phyloP scores from a whole-genome alignment of 2,329 filamentous ascomycete species.

The Penicillium crustosum region DNA sequence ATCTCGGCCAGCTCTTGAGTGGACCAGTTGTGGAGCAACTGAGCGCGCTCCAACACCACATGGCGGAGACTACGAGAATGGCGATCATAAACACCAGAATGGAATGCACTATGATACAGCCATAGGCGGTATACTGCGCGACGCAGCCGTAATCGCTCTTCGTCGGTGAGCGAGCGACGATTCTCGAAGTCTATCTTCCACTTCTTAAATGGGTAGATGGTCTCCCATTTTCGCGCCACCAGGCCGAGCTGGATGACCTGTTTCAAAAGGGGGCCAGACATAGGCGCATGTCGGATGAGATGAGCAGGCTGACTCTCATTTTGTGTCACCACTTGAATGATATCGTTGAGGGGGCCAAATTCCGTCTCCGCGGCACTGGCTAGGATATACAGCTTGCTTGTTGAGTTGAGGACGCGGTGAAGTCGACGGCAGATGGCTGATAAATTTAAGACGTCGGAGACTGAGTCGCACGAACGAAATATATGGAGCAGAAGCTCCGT shows the following conservation, averaged over 20 bases:
- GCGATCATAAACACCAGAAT: conserved; percentile 53
- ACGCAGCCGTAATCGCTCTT: conserved; percentile 54
- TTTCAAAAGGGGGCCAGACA: conserved; percentile 56
- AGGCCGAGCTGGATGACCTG: conserved; percentile 56
- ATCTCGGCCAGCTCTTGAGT: conserved; percentile 59
- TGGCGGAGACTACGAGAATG: conserved; percentile 50
- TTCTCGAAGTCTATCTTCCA: conserved; percentile 60
- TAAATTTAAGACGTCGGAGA: conserved; percentile 56
- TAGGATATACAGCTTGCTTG: conserved; percentile 57
- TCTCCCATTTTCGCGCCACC: conserved; percentile 58
- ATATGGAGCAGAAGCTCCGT: conserved; percentile 61
- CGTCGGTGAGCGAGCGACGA: conserved; percentile 52
- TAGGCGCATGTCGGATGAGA: conserved; percentile 51
- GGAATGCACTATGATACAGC: conserved; percentile 61
- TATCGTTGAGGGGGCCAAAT: conserved; percentile 59
- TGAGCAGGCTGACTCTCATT: conserved; percentile 61
- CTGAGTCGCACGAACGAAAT: conserved; percentile 53
- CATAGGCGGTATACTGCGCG: conserved; percentile 61
- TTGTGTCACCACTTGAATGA: conserved; percentile 60
- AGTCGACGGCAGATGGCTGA: conserved; percentile 57
- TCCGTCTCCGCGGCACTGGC: conserved; percentile 54
- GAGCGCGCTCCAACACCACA: conserved; percentile 53
- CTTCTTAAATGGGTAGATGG: conserved; percentile 63
- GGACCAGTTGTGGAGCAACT: conserved; percentile 60
- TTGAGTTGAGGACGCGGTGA: conserved; percentile 52